Evolutionary conservation across 768 basidiomycete species (phyloP), one percentile per base, ranked within the genome.

Genomic region (Strobilomyces confusus): DNA sequence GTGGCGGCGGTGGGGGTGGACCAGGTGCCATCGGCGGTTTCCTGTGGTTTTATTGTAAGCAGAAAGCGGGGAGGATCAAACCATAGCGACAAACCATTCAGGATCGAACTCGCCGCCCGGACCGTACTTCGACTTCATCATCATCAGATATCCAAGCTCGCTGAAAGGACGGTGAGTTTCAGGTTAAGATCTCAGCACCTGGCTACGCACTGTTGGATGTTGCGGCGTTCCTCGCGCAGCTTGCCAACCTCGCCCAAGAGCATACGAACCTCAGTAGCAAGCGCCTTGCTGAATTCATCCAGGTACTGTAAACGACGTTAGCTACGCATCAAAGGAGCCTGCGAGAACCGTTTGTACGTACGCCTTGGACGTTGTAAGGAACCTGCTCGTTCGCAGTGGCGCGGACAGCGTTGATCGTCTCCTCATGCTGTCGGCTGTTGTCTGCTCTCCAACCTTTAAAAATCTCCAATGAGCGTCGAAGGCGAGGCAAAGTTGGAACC

Each of bases 51-150:
- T 30, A 36, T 32, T 51, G 32, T 51, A 50, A 57, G 36, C 9
- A 22, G 38, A 51, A 32, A 8, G 13, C 7, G 34, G 4, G 17
- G 20, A 6, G 8, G 9, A 29, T 15, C n/a, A 30, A 19, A 33
- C 46, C 20, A 20, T 7, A 51, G n/a, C 17, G 22, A 47, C 71
- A 58, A 34, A 83, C 90, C 91, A 92, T n/a, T 88, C 83, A 9
- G 85, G 80, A 62, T 91, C 86, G 63, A 87, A 93, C 67, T 90
- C 86, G 47, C 91, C 91, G 51, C 89, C 89, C n/a, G 89, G 83
- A 6, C 84, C 85, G 59, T 90, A 89, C 64, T 87, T 87, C 37
- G 87, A 77, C 67, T 81, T 83, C 76, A 86, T 75, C 59, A 77
- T 74, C 55, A 92, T 68, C 23, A 93, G 73, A 52, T 77, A 80